Evolutionary conservation across 768 basidiomycete genomes (phyloP), one percentile per base, ranked within the genome.

Genomic region (Phaeolepiota aurea): DNA sequence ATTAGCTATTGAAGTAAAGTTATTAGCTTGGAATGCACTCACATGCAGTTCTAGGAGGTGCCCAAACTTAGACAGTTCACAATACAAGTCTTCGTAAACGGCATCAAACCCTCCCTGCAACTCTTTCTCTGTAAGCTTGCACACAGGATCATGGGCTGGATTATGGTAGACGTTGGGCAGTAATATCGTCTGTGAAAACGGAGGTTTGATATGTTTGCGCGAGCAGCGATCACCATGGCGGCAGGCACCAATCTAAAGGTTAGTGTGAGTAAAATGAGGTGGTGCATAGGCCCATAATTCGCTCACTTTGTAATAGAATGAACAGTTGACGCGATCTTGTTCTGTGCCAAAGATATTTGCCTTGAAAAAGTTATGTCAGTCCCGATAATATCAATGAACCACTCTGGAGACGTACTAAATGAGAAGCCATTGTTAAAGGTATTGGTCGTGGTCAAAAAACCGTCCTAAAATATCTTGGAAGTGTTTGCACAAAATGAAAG

Each of bases 131-230:
- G 78, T 79, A 49, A 94, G 69, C 54, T 87, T 87, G 71, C 87
- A 89, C 42, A 87, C 76, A 5, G 88, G 88, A 56, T 90, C 88
- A 51, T 97, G 91, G 5, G 87, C 87, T 2, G 96, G 96, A 62
- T 99, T 99, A 62, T 97, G 92, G 61, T 97, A 99, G 34, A 98
- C 92, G 53, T 99, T 99, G 3, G 91, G 91, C 20, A 97, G 74
- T 11, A 98, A 73, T 33, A 99, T 91, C 3, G 96, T 98, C 55
- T 97, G 93, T 11, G 92, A 96, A 62, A 94, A 97, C 3, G 93
- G 90, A 2, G 94, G 94, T 57, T 87, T 84, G 63, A 97, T 98
- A 63, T 99, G 96, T 61, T 98, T 98, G 54, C 94, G 77, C 3
- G 96, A 98, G 63, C 96, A 99, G 43, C 96, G 79, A 54, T 99